A percentile compares a stretch with the other conserved stretches of the same genome.
These are phyloP conservation scores for Brassica incana DNA, from an alignment of 345 rosid genomes.

Conservation along the genomic window DNA sequence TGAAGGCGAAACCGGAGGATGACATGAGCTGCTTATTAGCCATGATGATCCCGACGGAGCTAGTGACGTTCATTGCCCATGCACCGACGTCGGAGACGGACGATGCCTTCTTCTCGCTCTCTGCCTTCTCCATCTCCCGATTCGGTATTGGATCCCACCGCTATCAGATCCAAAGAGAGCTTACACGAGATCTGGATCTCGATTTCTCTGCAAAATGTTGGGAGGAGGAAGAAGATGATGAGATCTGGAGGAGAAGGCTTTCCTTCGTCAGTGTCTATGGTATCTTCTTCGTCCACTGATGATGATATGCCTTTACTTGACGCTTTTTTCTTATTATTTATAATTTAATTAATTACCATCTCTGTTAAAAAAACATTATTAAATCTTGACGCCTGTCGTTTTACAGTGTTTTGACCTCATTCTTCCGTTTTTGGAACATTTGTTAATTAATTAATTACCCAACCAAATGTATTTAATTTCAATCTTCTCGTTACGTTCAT, in stretches of 20 bases:
- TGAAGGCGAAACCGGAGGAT: conserved; percentile 66
- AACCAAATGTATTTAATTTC: neutral
- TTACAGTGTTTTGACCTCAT: neutral
- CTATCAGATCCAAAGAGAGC: neutral
- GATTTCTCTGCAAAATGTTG: neutral
- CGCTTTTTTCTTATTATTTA: neutral
- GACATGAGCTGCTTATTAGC: conserved; percentile 98
- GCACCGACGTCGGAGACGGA: conserved; percentile 86
- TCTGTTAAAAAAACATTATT: neutral
- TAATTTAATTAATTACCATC: neutral
- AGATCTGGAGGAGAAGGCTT: neutral
- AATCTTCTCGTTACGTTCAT: neutral
- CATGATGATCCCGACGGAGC: conserved; percentile 96
- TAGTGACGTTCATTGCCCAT: conserved; percentile 91
- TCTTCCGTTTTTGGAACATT: neutral
- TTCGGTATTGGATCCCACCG: neutral
- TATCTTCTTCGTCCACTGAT: conserved; percentile 13
- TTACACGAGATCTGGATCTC: neutral
- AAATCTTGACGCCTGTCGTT: neutral
- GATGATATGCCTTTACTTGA: neutral
- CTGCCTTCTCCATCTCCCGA: conserved; percentile 26
- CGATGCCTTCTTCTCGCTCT: conserved; percentile 44
- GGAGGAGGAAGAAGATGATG: neutral
- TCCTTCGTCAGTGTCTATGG: neutral
- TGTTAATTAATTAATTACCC: neutral